A percentile compares a stretch with the other conserved stretches of the same genome.
phyloP scores from a whole-genome alignment of 1,139 yeast genomes.

The Debaryomycetaceae sp. region DNA sequence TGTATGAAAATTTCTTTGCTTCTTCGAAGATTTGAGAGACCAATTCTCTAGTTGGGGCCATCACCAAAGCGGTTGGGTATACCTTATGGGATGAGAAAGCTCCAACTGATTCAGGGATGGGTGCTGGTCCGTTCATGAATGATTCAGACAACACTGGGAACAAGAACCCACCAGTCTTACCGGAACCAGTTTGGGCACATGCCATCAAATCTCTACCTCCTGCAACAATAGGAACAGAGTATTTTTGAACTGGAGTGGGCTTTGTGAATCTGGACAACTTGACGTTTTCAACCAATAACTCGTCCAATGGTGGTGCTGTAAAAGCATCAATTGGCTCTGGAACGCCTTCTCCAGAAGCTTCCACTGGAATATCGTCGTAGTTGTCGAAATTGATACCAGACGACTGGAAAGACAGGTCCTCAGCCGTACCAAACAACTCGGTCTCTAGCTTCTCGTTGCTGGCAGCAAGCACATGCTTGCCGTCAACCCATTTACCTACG shows the following conservation, averaged over 20 bases:
- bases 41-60: constrained; percentile 99
- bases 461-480: constrained; percentile 83
- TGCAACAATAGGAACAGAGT: constrained; percentile 96
- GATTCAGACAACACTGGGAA: constrained; percentile 97
- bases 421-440: constrained; percentile 84
- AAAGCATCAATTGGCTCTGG: constrained; percentile 91
- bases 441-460: constrained; percentile 68
- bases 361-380: constrained; percentile 98
- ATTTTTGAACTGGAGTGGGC: constrained; percentile 99
- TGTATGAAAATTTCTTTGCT: constrained; percentile 91
- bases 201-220: constrained; percentile 94
- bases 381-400: constrained; percentile 98
- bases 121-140: constrained; percentile 83
- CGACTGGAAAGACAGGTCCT: constrained; percentile 79
- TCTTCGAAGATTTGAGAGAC: constrained; percentile 96
- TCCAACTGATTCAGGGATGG: constrained; percentile 51
- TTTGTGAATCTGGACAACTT: constrained; percentile 82
- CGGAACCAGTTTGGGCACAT: constrained; percentile 97
- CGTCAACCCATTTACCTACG: constrained; percentile 79
- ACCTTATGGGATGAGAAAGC: constrained; percentile 73
- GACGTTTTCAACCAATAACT: constrained; percentile 82
- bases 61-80: constrained; percentile 87
- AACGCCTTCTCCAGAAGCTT: constrained; percentile 92
- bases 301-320: constrained; percentile 90
- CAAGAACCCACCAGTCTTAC: constrained; percentile 99